phyloP scores from a whole-genome alignment of 1,284 basidiomycete genomes.

The Fomitopsis palustris region DNA sequence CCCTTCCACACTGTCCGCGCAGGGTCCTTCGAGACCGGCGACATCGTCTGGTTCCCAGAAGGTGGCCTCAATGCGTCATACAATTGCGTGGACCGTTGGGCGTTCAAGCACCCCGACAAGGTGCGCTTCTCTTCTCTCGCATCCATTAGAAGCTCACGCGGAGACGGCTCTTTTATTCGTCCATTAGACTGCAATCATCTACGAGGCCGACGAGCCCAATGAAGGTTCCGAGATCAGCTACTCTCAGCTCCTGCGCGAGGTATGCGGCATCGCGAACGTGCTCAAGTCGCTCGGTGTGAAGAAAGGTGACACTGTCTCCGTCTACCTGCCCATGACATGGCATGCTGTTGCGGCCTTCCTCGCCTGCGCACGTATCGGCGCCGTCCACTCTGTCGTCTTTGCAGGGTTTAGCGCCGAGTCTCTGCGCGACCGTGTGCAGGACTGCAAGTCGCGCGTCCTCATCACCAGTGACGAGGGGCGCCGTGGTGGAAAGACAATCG shows the following conservation, averaged over 20 bases:
- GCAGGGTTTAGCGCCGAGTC: slow-evolving; percentile 98
- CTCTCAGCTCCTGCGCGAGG: slow-evolving; percentile 85
- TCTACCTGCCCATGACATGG: slow-evolving; percentile 92
- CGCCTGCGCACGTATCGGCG: slow-evolving; percentile 95
- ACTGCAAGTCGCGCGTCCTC: slow-evolving; percentile 87
- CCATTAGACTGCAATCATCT: slow-evolving; percentile 86
- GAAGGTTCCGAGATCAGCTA: slow-evolving; percentile 80
- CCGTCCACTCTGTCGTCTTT: slow-evolving; percentile 98
- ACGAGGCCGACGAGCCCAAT: slow-evolving; percentile 94
- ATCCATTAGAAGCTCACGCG: background rate
- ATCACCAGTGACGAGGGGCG: slow-evolving; percentile 96
- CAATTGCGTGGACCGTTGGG: slow-evolving; percentile 98
- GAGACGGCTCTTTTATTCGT: background rate
- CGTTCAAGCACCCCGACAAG: slow-evolving; percentile 88
- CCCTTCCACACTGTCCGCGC: slow-evolving; percentile 88
- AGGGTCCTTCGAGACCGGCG: slow-evolving; percentile 84
- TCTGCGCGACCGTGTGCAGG: slow-evolving; percentile 88
- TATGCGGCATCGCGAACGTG: slow-evolving; percentile 89
- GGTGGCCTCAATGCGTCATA: slow-evolving; percentile 89
- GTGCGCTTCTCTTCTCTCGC: slow-evolving; percentile 34
- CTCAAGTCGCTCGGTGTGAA: slow-evolving; percentile 89
- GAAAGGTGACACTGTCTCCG: slow-evolving; percentile 93
- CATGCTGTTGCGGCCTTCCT: slow-evolving; percentile 95
- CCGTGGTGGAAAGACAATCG: slow-evolving; percentile 93
- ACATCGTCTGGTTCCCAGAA: slow-evolving; percentile 95